phyloP scores from a whole-genome alignment of 1,284 basidiomycete species.

The Singerocomus inundabilis region DNA sequence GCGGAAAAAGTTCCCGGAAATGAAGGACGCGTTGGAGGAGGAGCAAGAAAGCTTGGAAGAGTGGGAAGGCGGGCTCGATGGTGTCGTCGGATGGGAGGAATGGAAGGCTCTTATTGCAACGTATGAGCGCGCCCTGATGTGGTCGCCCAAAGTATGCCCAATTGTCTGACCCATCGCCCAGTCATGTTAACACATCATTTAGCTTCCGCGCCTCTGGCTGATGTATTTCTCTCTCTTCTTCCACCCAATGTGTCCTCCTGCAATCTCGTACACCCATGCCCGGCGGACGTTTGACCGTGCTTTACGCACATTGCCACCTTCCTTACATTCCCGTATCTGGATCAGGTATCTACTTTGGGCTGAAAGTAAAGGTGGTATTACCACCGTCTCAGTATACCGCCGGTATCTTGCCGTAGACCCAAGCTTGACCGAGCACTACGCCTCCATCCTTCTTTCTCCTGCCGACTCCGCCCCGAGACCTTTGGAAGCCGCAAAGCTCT shows the following conservation, averaged over 20 bases:
- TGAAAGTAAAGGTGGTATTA: constrained; percentile 80
- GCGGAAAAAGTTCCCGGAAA: constrained; percentile 84
- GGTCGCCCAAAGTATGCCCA: constrained; percentile 78
- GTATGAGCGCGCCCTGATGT: constrained; percentile 92
- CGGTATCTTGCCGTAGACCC: constrained; percentile 88
- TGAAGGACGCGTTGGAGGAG: constrained; percentile 85
- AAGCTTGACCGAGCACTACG: constrained; percentile 83
- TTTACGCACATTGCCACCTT: constrained; percentile 89
- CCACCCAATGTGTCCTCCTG: constrained; percentile 87
- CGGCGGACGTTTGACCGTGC: constrained; percentile 94
- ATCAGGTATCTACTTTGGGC: constrained; percentile 94
- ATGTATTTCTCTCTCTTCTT: constrained; percentile 89
- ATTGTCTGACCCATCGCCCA: constrained; percentile 1
- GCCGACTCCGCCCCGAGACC: constrained; percentile 72
- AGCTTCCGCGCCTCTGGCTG: constrained; percentile 94
- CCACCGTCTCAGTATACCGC: constrained; percentile 85
- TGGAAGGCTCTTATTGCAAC: constrained; percentile 89
- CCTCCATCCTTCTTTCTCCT: constrained; percentile 70
- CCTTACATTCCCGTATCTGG: constrained; percentile 95
- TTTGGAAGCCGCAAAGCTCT: constrained; percentile 90
- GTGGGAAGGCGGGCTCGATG: constrained; percentile 86
- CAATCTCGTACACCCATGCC: constrained; percentile 86
- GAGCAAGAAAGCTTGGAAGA: constrained; percentile 74
- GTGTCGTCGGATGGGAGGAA: constrained; percentile 89
- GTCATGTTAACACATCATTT: constrained; percentile 14